Evolutionary conservation across 257 asterid genomes (phyloP).

Genomic region (Lycium ferocissimum): DNA sequence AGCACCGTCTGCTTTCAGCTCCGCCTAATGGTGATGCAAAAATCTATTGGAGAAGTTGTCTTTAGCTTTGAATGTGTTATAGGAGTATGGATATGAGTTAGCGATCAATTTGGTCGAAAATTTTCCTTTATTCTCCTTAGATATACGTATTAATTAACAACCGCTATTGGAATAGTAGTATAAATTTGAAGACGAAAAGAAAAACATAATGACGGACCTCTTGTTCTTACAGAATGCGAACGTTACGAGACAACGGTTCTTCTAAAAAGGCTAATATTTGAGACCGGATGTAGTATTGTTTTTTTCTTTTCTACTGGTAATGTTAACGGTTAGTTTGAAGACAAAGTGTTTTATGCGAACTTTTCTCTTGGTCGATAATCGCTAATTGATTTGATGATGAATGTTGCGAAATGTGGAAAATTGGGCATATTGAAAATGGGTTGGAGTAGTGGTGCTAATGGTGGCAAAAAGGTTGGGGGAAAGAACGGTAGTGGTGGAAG

Average conservation of each 20-base stretch:
- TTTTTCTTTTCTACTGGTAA: not conserved
- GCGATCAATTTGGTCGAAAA: not conserved
- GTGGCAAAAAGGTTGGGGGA: too few species aligned
- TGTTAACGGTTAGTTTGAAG: not conserved
- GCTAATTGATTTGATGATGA: not conserved
- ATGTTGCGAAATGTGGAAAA: slow-evolving; percentile 70
- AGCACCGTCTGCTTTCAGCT: too few species aligned
- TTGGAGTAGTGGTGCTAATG: too few species aligned
- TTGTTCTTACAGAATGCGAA: too few species aligned
- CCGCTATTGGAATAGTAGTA: too few species aligned
- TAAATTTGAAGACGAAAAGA: too few species aligned
- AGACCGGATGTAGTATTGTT: not conserved
- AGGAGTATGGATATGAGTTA: not conserved
- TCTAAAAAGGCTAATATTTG: not conserved
- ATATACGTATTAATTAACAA: too few species aligned
- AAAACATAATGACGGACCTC: too few species aligned
- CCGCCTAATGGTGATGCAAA: too few species aligned
- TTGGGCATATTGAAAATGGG: slow-evolving; percentile 55
- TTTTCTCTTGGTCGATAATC: not conserved
- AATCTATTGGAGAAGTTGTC: not conserved
- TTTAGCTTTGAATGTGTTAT: not conserved
- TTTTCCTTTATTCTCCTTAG: too few species aligned
- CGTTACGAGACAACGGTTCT: too few species aligned
- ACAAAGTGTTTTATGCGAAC: not conserved
- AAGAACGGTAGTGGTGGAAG: too few species aligned